Base-by-base conservation (phyloP, 225 moss, liverwort and hornwort genomes). In the Neckera pumila region DNA sequence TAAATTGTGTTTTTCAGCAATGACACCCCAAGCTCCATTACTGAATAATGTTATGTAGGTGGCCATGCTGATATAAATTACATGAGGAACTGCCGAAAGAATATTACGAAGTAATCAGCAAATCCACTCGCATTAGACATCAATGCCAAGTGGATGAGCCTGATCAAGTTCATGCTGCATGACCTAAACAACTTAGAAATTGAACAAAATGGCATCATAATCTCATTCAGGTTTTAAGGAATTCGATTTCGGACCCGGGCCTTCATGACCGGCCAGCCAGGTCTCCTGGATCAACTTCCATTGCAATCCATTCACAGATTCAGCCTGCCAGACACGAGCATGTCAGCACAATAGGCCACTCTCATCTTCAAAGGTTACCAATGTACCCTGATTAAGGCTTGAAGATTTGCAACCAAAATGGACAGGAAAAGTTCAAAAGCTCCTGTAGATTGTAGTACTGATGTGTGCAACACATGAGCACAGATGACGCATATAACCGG, bases 221-320 rank as follows among this genome's bases (percentile, higher is more conserved):
- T 47, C 79, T 88, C 84, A 89, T 33, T 82, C 82, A 38, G 86
- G 22, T 58, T 84, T 87, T 23, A 81, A 17, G 87, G 87, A 65
- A 53, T 20, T 42, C 12, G 81, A 47, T 77, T 75, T 88, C 28
- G 88, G 88, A 89, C 79, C 76, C 18, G 63, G 66, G 40, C 94
- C 93, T 85, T 87, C 93, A 65, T 92, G 76, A n/a, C 92, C 92
- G 14, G 91, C 78, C 26, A 96, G 94, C 97, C 97, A 98, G 43
- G 98, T 96, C 71, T 97, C 93, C 26, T 98, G 98, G 47, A 98
- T 95, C 38, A 93, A 90, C 86, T 93, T 86, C 97, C 97, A 98
- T 86, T 95, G 94, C 85, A 97, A 90, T 30, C 96, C 95, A 73
- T 96, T 94, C 47, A 95, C 94, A 45, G 91, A 86, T 7, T 91